Conservation (phyloP, 1,284 basidiomycete species). For the Trametes sp. region DNA sequence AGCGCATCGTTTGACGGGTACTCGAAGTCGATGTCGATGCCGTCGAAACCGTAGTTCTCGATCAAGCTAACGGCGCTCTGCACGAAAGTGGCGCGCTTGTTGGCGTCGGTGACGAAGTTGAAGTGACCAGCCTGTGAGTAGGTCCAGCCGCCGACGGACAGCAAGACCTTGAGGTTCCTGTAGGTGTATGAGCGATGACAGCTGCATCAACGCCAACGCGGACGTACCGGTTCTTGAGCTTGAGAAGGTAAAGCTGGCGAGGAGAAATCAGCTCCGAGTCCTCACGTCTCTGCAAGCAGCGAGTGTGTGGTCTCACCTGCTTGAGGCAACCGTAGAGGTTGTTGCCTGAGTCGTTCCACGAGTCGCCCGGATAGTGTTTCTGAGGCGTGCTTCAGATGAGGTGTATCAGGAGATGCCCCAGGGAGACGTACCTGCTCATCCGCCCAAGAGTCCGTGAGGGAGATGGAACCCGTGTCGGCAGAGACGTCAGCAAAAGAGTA, state of each 20-base stretch:
- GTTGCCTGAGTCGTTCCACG: conserved; percentile 69
- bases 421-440: conserved; percentile 70
- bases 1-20: conserved; percentile 60
- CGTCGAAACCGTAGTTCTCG: conserved; percentile 90
- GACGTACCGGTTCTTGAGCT: conserved; percentile 66
- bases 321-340: conserved; percentile 91
- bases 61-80: conserved; percentile 74
- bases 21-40: conserved; percentile 80
- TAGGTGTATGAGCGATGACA: neutral
- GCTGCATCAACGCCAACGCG: neutral
- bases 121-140: conserved; percentile 76
- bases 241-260: conserved; percentile 64
- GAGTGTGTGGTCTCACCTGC: conserved; percentile 59
- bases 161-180: conserved; percentile 78
- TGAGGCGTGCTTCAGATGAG: conserved; percentile 36
- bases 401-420: too few species aligned
- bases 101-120: conserved; percentile 61
- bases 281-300: neutral
- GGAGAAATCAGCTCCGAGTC: neutral
- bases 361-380: conserved; percentile 74
- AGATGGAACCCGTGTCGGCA: conserved; percentile 68
- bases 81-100: conserved; percentile 75
- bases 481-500: conserved; percentile 89
- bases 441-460: conserved; percentile 82
- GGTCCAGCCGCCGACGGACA: conserved; percentile 82